Percentiles rank a stretch among this genome's conserved stretches.
phyloP scores from a whole-genome alignment of 208 protist genomes.

The Crithidia sp. region DNA sequence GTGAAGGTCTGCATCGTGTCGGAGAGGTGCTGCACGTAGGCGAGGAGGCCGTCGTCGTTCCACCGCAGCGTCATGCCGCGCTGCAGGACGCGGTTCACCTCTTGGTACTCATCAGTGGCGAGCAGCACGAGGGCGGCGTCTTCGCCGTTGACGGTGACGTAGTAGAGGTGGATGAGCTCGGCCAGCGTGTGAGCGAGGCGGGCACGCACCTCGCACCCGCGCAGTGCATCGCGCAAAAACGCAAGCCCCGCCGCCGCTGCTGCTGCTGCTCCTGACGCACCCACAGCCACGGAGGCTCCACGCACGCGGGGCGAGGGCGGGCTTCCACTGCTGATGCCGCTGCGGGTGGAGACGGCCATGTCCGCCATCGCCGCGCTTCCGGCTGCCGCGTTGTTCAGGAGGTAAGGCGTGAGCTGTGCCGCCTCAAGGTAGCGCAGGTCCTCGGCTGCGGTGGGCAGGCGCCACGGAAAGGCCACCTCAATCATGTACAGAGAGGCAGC shows the following conservation, averaged over 20 bases:
- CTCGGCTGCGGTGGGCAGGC: conserved; percentile 37
- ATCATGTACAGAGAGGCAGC: conserved; percentile 29
- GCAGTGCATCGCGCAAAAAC: conserved; percentile 50
- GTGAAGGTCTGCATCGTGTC: conserved; percentile 68
- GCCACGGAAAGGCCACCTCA: conserved; percentile 60
- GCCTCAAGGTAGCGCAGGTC: conserved; percentile 79
- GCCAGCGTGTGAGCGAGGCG: conserved; percentile 74
- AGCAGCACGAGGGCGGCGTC: conserved; percentile 81
- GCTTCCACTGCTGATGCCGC: conserved; percentile 8
- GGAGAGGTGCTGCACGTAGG: conserved; percentile 66
- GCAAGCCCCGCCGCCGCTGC: conserved; percentile 13
- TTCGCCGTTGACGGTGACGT: conserved; percentile 71
- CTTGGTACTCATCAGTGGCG: conserved; percentile 75
- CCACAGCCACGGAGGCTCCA: neutral
- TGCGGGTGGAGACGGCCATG: neutral
- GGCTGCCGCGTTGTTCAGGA: conserved; percentile 21
- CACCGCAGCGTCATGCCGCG: conserved; percentile 64
- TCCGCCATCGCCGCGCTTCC: conserved; percentile 2
- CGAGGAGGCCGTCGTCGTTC: conserved; percentile 59
- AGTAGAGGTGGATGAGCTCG: conserved; percentile 73
- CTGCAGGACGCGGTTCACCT: conserved; percentile 64
- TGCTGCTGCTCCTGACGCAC: neutral
- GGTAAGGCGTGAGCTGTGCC: conserved; percentile 34
- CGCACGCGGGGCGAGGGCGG: conserved; percentile 17
- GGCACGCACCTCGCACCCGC: conserved; percentile 62